Evolutionary conservation across 768 basidiomycete genomes (phyloP).

Genomic region (Suillus weaverae): DNA sequence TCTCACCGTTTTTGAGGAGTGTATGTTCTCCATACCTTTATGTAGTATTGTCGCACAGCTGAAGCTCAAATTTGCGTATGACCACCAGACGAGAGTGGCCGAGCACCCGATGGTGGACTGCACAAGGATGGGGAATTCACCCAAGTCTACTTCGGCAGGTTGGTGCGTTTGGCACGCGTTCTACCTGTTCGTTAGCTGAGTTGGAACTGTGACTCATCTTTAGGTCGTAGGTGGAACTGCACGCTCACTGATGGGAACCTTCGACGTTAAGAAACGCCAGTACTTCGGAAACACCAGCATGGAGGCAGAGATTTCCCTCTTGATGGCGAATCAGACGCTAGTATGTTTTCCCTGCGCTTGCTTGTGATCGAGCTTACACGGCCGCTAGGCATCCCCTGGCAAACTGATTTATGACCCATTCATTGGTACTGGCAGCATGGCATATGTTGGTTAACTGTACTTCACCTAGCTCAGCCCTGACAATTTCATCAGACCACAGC

Average conservation of each 20-base stretch:
- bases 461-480: not conserved
- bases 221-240: slow-evolving; percentile 67
- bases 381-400: slow-evolving; percentile 73
- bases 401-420: slow-evolving; percentile 96
- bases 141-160: slow-evolving; percentile 80
- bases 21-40: slow-evolving; percentile 42
- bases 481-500: slow-evolving; percentile 63
- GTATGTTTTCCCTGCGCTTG: slow-evolving; percentile 39
- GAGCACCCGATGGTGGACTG: slow-evolving; percentile 47
- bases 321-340: slow-evolving; percentile 96
- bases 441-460: slow-evolving; percentile 55
- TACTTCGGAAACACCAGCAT: slow-evolving; percentile 98
- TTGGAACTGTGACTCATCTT: slow-evolving; percentile 4
- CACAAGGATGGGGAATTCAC: slow-evolving; percentile 69
- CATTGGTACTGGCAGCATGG: slow-evolving; percentile 90
- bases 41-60: not conserved
- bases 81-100: slow-evolving; percentile 47
- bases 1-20: slow-evolving; percentile 83
- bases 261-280: slow-evolving; percentile 85
- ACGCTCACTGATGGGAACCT: slow-evolving; percentile 63
- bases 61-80: not conserved
- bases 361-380: not conserved
- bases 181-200: not conserved
- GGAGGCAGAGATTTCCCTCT: slow-evolving; percentile 92
- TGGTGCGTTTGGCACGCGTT: slow-evolving; percentile 56